Evolutionary conservation across 2,329 filamentous ascomycete species (phyloP).

Genomic region (Fusarium albosuccineum): DNA sequence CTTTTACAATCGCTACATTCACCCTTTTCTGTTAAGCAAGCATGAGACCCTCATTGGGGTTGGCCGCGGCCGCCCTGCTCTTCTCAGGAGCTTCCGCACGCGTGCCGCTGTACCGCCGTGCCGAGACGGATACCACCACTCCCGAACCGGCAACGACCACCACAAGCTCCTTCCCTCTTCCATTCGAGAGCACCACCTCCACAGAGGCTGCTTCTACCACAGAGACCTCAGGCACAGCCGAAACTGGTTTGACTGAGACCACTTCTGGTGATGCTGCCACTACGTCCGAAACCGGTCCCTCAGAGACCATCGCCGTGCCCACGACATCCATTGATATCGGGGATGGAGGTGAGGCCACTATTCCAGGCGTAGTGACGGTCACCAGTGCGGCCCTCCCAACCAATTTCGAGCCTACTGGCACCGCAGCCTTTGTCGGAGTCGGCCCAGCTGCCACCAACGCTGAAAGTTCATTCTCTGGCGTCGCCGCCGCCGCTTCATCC

Average conservation of each 20-base stretch:
- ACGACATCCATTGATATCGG: conserved; percentile 1
- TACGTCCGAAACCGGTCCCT: neutral
- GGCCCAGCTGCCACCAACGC: conserved; percentile 7
- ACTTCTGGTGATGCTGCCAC: neutral
- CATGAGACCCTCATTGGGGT: conserved; percentile 8
- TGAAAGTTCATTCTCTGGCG: conserved; percentile 1
- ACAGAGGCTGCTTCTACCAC: neutral
- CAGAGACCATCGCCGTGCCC: neutral
- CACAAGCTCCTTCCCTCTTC: conserved; percentile 8
- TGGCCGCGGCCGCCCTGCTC: conserved; percentile 3
- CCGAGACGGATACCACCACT: conserved; percentile 5
- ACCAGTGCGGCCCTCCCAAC: neutral
- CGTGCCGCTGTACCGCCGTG: neutral
- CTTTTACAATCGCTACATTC: neutral
- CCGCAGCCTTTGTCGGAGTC: conserved; percentile 1
- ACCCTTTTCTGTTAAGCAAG: neutral
- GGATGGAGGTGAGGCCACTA: neutral
- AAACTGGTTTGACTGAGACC: neutral
- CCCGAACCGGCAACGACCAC: conserved; percentile 8
- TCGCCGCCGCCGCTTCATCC: conserved; percentile 18
- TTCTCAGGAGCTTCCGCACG: conserved; percentile 11
- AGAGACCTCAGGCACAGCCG: too few species aligned
- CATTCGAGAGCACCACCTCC: conserved; percentile 5
- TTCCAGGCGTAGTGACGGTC: neutral
- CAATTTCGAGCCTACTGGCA: conserved; percentile 5